phyloP scores from a whole-genome alignment of 768 basidiomycete species.

The Boletus pseudopeckii region DNA sequence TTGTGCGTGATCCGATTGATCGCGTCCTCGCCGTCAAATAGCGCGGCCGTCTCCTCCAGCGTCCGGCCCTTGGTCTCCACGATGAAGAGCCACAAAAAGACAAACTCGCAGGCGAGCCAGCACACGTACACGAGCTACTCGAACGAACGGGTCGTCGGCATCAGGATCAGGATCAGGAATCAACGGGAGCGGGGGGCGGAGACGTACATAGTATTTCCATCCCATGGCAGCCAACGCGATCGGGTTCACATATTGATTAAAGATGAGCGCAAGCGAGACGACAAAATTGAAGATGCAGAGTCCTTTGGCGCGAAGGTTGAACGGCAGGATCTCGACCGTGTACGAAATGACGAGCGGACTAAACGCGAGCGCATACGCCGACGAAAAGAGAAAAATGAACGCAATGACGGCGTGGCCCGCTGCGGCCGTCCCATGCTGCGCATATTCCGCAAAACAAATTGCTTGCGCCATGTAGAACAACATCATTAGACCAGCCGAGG shows the following conservation, averaged over 20 bases:
- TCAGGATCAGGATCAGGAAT: background rate
- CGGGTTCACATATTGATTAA: slow-evolving; percentile 81
- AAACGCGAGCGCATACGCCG: slow-evolving; percentile 66
- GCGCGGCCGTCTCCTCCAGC: slow-evolving; percentile 67
- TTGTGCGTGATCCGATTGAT: slow-evolving; percentile 16
- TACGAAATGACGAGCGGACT: slow-evolving; percentile 66
- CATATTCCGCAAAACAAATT: slow-evolving; percentile 58
- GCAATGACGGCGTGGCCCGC: slow-evolving; percentile 50
- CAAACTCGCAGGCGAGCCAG: slow-evolving; percentile 16
- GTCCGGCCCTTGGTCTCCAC: slow-evolving; percentile 38
- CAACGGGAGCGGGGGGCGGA: too few species aligned
- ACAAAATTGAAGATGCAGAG: slow-evolving; percentile 72
- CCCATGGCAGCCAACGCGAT: slow-evolving; percentile 55
- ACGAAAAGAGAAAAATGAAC: slow-evolving; percentile 57
- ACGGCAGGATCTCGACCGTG: slow-evolving; percentile 78
- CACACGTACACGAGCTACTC: slow-evolving; percentile 21
- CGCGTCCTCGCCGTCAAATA: slow-evolving; percentile 62
- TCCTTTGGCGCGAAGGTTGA: slow-evolving; percentile 74
- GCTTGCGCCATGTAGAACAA: slow-evolving; percentile 69
- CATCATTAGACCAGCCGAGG: slow-evolving; percentile 54
- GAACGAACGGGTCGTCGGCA: background rate
- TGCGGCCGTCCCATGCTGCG: slow-evolving; percentile 35
- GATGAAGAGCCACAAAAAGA: slow-evolving; percentile 13
- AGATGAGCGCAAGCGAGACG: slow-evolving; percentile 63
- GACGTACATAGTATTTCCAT: slow-evolving; percentile 46